phyloP scores from a whole-genome alignment of 345 rosid species.

The Abelmoschus esculentus region DNA sequence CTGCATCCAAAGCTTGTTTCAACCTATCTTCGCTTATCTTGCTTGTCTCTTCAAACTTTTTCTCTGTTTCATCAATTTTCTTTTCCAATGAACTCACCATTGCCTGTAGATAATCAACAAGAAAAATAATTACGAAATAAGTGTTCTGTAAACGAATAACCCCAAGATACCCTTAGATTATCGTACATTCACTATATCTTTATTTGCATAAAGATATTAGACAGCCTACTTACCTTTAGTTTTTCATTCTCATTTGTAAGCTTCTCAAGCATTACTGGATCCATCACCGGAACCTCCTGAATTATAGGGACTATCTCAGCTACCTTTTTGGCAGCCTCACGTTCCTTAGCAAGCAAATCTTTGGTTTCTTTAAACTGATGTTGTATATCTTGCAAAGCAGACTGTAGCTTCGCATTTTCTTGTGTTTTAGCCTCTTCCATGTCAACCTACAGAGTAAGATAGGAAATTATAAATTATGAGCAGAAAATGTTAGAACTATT shows the following conservation, averaged over 20 bases:
- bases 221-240: slow-evolving; percentile 56
- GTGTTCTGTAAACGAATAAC: slow-evolving; percentile 11
- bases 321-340: slow-evolving; percentile 57
- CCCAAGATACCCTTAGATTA: slow-evolving; percentile 7
- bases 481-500: background rate
- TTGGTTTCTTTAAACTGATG: slow-evolving; percentile 81
- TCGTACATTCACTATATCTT: background rate
- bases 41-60: slow-evolving; percentile 67
- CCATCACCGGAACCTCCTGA: slow-evolving; percentile 84
- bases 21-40: slow-evolving; percentile 82
- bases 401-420: slow-evolving; percentile 76
- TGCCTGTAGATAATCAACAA: slow-evolving; percentile 44
- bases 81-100: slow-evolving; percentile 70
- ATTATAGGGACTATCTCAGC: slow-evolving; percentile 65
- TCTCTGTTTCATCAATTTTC: slow-evolving; percentile 88
- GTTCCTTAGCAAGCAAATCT: slow-evolving; percentile 65
- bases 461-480: slow-evolving; percentile 1
- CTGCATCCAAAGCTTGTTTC: slow-evolving; percentile 93
- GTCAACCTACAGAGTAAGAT: slow-evolving; percentile 54
- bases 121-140: background rate
- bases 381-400: slow-evolving; percentile 75
- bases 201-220: slow-evolving; percentile 10
- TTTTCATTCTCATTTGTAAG: slow-evolving; percentile 82
- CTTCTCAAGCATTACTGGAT: slow-evolving; percentile 62
- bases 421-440: slow-evolving; percentile 88